A percentile compares a stretch with the other conserved stretches of the same genome.
Conservation (phyloP, 352 stramenopile species). For the Phytophthora citricola region DNA sequence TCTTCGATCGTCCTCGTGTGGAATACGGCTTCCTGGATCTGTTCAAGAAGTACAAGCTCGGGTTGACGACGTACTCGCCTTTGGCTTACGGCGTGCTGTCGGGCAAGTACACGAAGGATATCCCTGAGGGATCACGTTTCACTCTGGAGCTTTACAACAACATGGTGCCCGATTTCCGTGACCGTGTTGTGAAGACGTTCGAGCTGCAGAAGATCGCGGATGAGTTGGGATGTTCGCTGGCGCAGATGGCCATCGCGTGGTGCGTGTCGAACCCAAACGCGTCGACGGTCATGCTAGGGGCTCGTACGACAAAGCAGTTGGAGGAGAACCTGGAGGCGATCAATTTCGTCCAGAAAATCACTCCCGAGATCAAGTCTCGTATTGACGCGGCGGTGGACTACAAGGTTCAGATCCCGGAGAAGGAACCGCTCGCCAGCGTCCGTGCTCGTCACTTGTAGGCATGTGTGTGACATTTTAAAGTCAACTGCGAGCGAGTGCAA, state of each 20-base stretch:
- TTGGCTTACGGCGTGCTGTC: constrained; percentile 53
- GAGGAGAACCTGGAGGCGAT: constrained; percentile 62
- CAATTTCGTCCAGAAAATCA: constrained; percentile 51
- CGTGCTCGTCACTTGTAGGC: constrained; percentile 28
- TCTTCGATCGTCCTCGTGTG: constrained; percentile 64
- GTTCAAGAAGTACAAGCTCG: constrained; percentile 64
- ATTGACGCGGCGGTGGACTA: constrained; percentile 59
- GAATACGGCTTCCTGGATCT: constrained; percentile 63
- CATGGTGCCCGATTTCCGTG: constrained; percentile 38
- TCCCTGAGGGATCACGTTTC: constrained; percentile 35
- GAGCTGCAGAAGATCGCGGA: constrained; percentile 49
- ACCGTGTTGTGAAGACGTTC: constrained; percentile 35
- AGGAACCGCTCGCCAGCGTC: constrained; percentile 22
- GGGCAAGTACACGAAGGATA: constrained; percentile 55
- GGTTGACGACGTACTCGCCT: constrained; percentile 58
- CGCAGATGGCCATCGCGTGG: constrained; percentile 32
- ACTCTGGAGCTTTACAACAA: constrained; percentile 38
- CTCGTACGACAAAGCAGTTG: constrained; percentile 53
- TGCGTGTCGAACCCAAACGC: constrained; percentile 60
- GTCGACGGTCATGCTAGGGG: constrained; percentile 58
- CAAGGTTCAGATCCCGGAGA: constrained; percentile 34
- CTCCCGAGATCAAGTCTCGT: constrained; percentile 53
- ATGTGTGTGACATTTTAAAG: neutral
- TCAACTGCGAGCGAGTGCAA: too few species aligned
- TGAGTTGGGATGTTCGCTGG: constrained; percentile 37